Base-by-base conservation (phyloP, 2,329 filamentous ascomycete species). In the Phialocephala subalpina region DNA sequence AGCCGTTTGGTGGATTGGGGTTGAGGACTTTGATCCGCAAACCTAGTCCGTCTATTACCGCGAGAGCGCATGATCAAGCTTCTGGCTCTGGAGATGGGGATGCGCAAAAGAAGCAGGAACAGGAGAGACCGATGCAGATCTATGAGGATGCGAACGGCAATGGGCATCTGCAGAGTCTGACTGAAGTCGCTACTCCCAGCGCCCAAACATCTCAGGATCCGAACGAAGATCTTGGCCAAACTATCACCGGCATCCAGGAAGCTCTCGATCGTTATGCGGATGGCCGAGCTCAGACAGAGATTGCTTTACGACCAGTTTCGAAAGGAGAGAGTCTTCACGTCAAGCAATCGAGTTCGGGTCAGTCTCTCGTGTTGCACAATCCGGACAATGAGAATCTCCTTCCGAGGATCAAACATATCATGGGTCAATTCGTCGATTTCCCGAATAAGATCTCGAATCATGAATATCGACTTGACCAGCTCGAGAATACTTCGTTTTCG, bases 401-500 rank as follows among this genome's bases (percentile, higher is more conserved):
- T 11, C 69, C 71, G 47, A 57, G 67, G 55, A 66, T 76, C 47
- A 65, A 67, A 52, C 66, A 64, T 35, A 65, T 76, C 27, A 60
- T 73, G 18, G 67, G 64, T 38, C 68, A 71, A 33, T 62, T 73
- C 14, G 52, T 69, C 14, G 68, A 72, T 18, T 73, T 68, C 59
- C 73, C 73, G 6, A 69, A 64, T 9, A 72, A 68, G 35, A 69
- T 72, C 20, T 63, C 69, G 25, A 72, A 75, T 20, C 86, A 93
- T 66, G 87, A 87, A 42, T 82, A 86, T 60, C 88, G 92, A 1
- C 77, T 95, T 14, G 89, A 92, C 58, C 81, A 82, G 63, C 81
- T 94, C 6, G 92, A 95, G 77, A 92, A 85, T 59, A 82, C 86
- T 1, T 93, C 90, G 0, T 92, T 93, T 73, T 87, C 87, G 27